Percentiles rank a stretch among this genome's conserved stretches.
Evolutionary conservation across 2,329 filamentous ascomycete species (phyloP).

Genomic region (Fusarium sp.): DNA sequence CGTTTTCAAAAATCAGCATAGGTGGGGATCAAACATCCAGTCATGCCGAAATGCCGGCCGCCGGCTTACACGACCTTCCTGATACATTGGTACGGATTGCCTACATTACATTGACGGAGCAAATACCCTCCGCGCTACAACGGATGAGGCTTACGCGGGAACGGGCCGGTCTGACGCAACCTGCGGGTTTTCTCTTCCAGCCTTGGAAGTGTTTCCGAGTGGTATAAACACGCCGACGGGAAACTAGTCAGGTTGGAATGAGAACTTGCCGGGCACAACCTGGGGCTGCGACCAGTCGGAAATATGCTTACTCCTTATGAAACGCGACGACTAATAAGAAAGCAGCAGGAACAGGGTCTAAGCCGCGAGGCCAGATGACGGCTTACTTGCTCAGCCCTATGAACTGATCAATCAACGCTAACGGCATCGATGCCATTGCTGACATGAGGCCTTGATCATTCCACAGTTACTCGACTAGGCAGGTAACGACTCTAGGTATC

Average conservation of each 20-base stretch:
- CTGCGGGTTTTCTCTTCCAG: not conserved
- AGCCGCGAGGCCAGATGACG: not conserved
- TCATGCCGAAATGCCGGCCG: not conserved
- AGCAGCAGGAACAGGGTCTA: not conserved
- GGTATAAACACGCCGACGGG: not conserved
- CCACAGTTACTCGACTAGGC: not conserved
- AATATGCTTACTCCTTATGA: not conserved
- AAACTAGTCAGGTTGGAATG: not conserved
- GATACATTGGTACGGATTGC: not conserved
- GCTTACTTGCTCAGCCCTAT: slow-evolving; percentile 17
- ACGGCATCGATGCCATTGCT: not conserved
- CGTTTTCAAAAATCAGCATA: not conserved
- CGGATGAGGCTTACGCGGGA: slow-evolving; percentile 14
- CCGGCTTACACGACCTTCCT: not conserved
- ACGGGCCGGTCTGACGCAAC: slow-evolving; percentile 24
- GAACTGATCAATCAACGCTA: not conserved
- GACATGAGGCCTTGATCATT: not conserved
- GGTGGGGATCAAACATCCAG: not conserved
- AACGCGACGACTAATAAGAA: not conserved
- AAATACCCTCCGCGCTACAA: not conserved
- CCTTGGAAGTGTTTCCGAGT: slow-evolving; percentile 8
- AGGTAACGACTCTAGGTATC: not conserved
- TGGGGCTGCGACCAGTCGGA: not conserved
- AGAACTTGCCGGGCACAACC: not conserved
- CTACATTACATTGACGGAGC: not conserved